Evolutionary conservation across 495 filamentous ascomycete species (phyloP), one percentile per base, ranked within the genome.

Genomic region (Margaritispora aquatica): DNA sequence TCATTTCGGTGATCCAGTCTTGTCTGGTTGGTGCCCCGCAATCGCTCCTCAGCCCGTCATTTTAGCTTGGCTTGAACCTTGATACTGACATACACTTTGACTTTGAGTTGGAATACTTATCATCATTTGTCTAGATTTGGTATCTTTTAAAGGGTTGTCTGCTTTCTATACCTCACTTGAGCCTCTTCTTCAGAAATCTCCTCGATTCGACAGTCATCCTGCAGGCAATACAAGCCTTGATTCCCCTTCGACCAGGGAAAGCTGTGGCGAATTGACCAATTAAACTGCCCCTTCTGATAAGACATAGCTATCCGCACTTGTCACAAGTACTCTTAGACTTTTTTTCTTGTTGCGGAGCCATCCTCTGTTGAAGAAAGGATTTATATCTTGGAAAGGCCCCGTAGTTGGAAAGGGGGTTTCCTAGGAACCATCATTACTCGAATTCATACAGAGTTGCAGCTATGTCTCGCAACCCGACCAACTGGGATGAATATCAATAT

Each of bases 401-500:
- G 38, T 8, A 44, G 11, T 10, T 44, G 8, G 38, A 44, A n/a
- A 44, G 17, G 38, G 7, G 38, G 15, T 15, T 44, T 44, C 19
- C 38, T 15, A 44, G 38, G 38, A 44, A 17, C 11, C 11, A 44
- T 2, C 19, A 44, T 17, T n/a, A 44, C 19, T 2, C 38, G 10
- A 17, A n/a, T 44, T n/a, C n/a, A 44, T n/a, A 8, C 38, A 7
- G 19, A 34, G 17, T 44, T 17, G 38, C 38, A 15, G 38, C 38
- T 3, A 44, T 44, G 38, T 44, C 38, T 8, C 38, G 72, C 61
- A 78, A 76, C 63, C 78, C 79, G 13, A 69, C 77, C 20, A 81
- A 70, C 51, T 84, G 80, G 80, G 77, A 79, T 64, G 76, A 84
- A 26, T 75, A 75, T 56, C 68, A 74, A 38, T 66, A 64, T 49